Conservation (phyloP, 1,139 yeast genomes). For the Kazachstania sp. region DNA sequence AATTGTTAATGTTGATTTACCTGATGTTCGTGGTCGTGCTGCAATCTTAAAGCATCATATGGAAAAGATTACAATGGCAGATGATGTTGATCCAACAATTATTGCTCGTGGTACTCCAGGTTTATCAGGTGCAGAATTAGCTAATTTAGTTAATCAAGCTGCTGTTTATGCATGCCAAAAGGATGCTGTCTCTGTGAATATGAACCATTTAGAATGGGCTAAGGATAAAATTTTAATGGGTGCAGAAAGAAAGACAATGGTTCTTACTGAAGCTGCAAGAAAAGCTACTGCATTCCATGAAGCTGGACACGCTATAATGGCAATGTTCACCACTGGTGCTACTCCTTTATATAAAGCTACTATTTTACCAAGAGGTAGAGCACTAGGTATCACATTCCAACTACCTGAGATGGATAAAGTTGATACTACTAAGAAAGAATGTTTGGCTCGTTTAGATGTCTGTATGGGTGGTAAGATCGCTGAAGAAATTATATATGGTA, state of each 20-base stretch:
- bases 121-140: constrained; percentile 90
- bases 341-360: constrained; percentile 95
- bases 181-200: constrained; percentile 82
- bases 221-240: constrained; percentile 97
- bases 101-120: constrained; percentile 98
- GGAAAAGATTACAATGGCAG: constrained; percentile 79
- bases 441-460: constrained; percentile 86
- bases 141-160: constrained; percentile 94
- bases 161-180: constrained; percentile 94
- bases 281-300: constrained; percentile 95
- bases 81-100: constrained; percentile 77
- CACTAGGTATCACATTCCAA: constrained; percentile 93
- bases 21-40: constrained; percentile 95
- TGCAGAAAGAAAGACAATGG: constrained; percentile 96
- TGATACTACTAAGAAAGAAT: constrained; percentile 82
- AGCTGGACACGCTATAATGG: constrained; percentile 99
- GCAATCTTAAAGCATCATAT: constrained; percentile 89
- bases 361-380: constrained; percentile 91
- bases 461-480: constrained; percentile 99
- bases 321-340: constrained; percentile 91
- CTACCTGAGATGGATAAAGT: constrained; percentile 98
- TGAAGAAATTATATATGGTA: constrained; percentile 85
- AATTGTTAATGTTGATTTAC: constrained; percentile 88
- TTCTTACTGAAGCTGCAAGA: constrained; percentile 88
- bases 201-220: constrained; percentile 97